Conservation (phyloP, 768 basidiomycete genomes). For the Mycena alexandri region DNA sequence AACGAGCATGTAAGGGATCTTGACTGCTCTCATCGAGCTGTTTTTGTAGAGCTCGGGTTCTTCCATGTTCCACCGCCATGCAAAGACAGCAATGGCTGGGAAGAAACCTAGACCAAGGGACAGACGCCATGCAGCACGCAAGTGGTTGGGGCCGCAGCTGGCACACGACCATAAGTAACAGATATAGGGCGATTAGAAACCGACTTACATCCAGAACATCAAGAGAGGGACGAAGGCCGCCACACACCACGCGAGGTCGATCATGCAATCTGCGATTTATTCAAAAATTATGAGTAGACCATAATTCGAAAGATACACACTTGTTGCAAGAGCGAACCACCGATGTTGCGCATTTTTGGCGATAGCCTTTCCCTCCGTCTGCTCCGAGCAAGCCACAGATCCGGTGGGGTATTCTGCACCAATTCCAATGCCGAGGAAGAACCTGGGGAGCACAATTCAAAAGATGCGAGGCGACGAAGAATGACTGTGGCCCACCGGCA, state of each 20-base stretch:
- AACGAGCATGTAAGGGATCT: constrained; percentile 82
- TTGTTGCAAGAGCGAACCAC: constrained; percentile 92
- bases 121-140: constrained; percentile 89
- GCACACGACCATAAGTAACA: not conserved
- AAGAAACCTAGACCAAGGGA: constrained; percentile 88
- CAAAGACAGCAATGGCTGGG: constrained; percentile 83
- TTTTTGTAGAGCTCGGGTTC: constrained; percentile 82
- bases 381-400: constrained; percentile 89
- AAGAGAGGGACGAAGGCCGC: constrained; percentile 87
- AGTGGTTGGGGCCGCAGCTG: constrained; percentile 83
- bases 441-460: constrained; percentile 56
- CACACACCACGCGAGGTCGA: constrained; percentile 86
- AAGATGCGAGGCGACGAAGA: not conserved
- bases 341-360: constrained; percentile 84
- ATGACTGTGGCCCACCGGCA: constrained; percentile 66
- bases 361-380: constrained; percentile 87
- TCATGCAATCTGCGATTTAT: constrained; percentile 77
- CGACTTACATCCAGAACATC: constrained; percentile 86
- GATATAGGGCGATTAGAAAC: not conserved
- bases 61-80: constrained; percentile 89
- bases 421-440: constrained; percentile 89
- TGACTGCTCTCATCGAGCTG: constrained; percentile 82
- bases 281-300: constrained; percentile 11
- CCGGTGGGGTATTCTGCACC: constrained; percentile 94
- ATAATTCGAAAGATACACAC: constrained; percentile 55